phyloP scores from a whole-genome alignment of 257 asterid species.

The Knoxia roxburghii region DNA sequence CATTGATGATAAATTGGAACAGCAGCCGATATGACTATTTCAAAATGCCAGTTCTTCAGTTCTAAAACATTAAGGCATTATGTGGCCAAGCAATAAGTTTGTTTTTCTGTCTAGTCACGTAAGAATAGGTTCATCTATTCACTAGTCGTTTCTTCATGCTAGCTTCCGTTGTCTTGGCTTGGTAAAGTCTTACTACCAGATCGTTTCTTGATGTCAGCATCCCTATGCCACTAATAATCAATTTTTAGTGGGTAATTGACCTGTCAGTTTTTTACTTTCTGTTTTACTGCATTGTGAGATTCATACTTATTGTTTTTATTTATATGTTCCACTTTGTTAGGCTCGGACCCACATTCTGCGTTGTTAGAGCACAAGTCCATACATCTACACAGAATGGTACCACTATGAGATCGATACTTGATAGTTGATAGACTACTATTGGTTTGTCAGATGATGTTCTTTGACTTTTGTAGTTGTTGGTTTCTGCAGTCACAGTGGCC shows the following conservation, averaged over 20 bases:
- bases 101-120: not conserved
- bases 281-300: not conserved
- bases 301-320: not conserved
- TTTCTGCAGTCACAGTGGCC: constrained; percentile 76
- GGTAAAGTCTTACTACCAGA: too few relatives aligned
- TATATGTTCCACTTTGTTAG: constrained; percentile 35
- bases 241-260: not conserved
- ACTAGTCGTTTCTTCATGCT: not conserved
- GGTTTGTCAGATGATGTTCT: not conserved
- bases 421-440: not conserved
- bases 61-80: not conserved
- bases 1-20: not conserved
- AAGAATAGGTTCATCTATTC: not conserved
- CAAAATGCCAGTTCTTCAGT: not conserved
- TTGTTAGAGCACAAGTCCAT: constrained; percentile 60
- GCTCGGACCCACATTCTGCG: constrained; percentile 84
- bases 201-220: not conserved
- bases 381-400: constrained; percentile 79
- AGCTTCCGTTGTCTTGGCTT: not conserved
- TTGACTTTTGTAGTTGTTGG: constrained; percentile 20
- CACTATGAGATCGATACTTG: constrained; percentile 15
- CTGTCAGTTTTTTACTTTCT: not conserved
- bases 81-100: not conserved
- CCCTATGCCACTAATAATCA: not conserved
- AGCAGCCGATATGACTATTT: not conserved